Percentiles rank a stretch among this genome's conserved stretches.
Evolutionary conservation across 2,329 filamentous ascomycete species (phyloP).

Genomic region (Dichotomopilus funicola): DNA sequence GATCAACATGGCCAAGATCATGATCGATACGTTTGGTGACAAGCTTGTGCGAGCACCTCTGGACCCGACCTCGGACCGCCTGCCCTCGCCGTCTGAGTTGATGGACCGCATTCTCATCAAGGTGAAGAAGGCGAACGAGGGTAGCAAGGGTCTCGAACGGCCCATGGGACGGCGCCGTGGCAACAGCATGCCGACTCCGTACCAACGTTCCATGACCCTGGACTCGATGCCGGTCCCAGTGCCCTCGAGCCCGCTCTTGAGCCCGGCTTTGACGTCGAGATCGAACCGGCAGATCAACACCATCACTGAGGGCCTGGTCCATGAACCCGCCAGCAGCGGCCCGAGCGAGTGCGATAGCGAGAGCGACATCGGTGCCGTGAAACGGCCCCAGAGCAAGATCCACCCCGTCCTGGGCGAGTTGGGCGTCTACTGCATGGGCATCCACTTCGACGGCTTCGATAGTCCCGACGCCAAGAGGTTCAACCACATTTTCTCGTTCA

Average conservation of each 20-base stretch:
- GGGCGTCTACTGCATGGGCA: conserved; percentile 65
- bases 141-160: conserved; percentile 37
- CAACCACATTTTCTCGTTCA: conserved; percentile 95
- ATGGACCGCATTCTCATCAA: conserved; percentile 84
- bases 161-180: conserved; percentile 45
- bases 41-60: conserved; percentile 72
- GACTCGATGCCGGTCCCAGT: conserved; percentile 52
- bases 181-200: conserved; percentile 73
- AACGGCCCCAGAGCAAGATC: conserved; percentile 75
- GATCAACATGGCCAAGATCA: conserved; percentile 78
- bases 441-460: conserved; percentile 81
- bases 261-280: conserved; percentile 43
- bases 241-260: conserved; percentile 48
- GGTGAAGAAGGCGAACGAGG: conserved; percentile 70
- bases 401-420: conserved; percentile 75
- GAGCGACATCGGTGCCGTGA: conserved; percentile 48
- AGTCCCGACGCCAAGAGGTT: conserved; percentile 72
- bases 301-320: conserved; percentile 51
- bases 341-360: conserved; percentile 76
- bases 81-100: conserved; percentile 82
- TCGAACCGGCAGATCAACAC: conserved; percentile 51
- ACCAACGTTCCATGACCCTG: conserved; percentile 53
- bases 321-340: conserved; percentile 50
- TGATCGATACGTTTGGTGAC: conserved; percentile 77
- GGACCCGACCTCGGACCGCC: conserved; percentile 56